phyloP scores from a whole-genome alignment of 257 asterid species.

The Solanum sitiens region DNA sequence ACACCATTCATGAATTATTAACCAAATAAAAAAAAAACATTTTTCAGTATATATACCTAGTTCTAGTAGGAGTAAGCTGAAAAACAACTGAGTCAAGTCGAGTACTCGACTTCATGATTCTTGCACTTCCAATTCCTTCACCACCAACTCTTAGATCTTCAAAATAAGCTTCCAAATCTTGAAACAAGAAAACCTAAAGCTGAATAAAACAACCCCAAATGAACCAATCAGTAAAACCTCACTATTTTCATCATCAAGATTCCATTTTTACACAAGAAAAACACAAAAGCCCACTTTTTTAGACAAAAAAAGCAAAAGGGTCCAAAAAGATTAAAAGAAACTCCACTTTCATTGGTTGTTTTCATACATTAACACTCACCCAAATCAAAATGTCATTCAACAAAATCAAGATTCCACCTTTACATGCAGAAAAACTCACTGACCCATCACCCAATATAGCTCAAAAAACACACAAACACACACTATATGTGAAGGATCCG shows the following conservation, averaged over 20 bases:
- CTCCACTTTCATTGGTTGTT: background rate
- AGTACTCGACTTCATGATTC: constrained; percentile 55
- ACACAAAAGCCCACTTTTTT: background rate
- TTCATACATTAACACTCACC: background rate
- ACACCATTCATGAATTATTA: background rate
- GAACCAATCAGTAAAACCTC: background rate
- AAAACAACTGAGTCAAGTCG: constrained; percentile 74
- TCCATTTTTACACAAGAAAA: background rate
- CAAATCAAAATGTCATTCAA: background rate
- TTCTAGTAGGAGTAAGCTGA: constrained; percentile 94
- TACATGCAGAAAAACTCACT: background rate
- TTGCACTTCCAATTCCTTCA: constrained; percentile 10
- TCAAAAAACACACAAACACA: background rate
- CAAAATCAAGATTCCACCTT: background rate
- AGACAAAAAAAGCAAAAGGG: background rate
- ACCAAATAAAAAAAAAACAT: background rate
- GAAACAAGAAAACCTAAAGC: background rate
- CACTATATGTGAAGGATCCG: background rate
- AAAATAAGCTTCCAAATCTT: background rate
- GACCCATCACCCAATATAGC: background rate
- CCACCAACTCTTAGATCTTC: constrained; percentile 32
- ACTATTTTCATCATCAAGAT: background rate
- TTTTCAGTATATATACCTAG: constrained; percentile 33
- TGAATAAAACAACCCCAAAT: background rate
- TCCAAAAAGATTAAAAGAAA: background rate